Conservation (phyloP, 441 rosid genomes). For the Pelargonium fulgidum region DNA sequence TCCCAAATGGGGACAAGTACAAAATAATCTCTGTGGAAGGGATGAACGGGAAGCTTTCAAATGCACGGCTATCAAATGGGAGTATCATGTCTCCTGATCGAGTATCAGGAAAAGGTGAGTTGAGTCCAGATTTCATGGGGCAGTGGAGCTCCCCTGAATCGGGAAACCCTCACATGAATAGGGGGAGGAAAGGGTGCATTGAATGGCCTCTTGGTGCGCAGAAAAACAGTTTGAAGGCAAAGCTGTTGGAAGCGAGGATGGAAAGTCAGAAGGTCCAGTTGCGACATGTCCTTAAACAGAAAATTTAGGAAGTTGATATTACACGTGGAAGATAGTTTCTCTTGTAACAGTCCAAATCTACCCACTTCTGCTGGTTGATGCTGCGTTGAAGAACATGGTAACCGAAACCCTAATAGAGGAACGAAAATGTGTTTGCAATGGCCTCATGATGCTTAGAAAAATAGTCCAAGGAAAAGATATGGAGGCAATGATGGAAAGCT, state of each 20-base stretch:
- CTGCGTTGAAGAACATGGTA: too few relatives aligned
- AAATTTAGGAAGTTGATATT: constrained; percentile 24
- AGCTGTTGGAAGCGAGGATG: constrained; percentile 83
- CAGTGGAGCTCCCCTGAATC: constrained; percentile 86
- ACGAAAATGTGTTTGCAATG: too few relatives aligned
- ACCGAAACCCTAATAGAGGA: too few relatives aligned
- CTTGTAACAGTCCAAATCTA: too few relatives aligned
- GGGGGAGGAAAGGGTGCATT: constrained; percentile 91
- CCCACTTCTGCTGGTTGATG: neutral
- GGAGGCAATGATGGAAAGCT: too few relatives aligned
- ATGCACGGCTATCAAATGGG: neutral
- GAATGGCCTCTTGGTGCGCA: constrained; percentile 86
- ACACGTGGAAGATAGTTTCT: too few relatives aligned
- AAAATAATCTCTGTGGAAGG: constrained; percentile 54
- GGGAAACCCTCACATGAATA: constrained; percentile 50
- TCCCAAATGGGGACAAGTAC: constrained; percentile 45
- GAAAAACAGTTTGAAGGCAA: constrained; percentile 61
- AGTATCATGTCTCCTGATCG: neutral
- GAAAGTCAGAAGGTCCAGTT: constrained; percentile 82
- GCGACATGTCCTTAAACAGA: constrained; percentile 81
- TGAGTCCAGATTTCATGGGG: constrained; percentile 44
- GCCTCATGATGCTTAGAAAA: too few relatives aligned
- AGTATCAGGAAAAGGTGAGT: constrained; percentile 34
- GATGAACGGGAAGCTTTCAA: constrained; percentile 45
- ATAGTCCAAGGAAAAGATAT: too few relatives aligned